Evolutionary conservation across 2,329 filamentous ascomycete species (phyloP).

Genomic region (Neonectria coccinea): DNA sequence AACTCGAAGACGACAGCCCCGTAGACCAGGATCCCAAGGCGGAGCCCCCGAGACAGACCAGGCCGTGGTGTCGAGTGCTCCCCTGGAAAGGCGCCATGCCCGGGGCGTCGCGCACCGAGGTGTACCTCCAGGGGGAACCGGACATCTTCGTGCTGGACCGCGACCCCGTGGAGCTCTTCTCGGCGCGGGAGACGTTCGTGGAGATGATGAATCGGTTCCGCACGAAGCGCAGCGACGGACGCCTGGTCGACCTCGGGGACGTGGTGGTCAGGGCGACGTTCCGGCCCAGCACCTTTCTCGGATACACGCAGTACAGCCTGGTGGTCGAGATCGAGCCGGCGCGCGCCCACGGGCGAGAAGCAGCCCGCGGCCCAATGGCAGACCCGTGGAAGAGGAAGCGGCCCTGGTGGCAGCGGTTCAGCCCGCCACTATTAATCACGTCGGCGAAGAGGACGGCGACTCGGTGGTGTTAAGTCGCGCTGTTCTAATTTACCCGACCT

Average conservation of each 20-base stretch:
- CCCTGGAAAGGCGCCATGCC: conserved; percentile 23
- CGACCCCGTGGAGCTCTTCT: conserved; percentile 29
- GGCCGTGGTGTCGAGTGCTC: conserved; percentile 27
- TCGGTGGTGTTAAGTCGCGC: conserved; percentile 16
- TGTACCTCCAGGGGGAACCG: conserved; percentile 26
- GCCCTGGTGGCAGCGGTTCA: conserved; percentile 27
- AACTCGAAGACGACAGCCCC: conserved; percentile 14
- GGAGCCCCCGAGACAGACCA: conserved; percentile 8
- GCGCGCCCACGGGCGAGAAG: conserved; percentile 10
- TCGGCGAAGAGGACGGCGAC: conserved; percentile 26
- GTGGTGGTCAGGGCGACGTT: conserved; percentile 27
- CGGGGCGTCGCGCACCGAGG: conserved; percentile 17
- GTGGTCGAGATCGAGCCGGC: conserved; percentile 29
- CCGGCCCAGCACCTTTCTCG: conserved; percentile 25
- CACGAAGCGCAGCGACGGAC: conserved; percentile 26
- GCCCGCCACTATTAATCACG: conserved; percentile 27
- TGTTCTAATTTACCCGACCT: background rate
- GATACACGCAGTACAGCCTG: conserved; percentile 25
- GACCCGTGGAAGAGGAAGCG: conserved; percentile 20
- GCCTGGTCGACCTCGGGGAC: conserved; percentile 23
- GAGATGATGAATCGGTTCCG: conserved; percentile 31
- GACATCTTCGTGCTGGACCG: conserved; percentile 29
- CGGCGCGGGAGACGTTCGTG: conserved; percentile 29
- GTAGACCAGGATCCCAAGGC: background rate
- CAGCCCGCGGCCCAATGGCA: background rate